Conservation (phyloP, 2,329 filamentous ascomycete species). For the Blastomyces parvus region DNA sequence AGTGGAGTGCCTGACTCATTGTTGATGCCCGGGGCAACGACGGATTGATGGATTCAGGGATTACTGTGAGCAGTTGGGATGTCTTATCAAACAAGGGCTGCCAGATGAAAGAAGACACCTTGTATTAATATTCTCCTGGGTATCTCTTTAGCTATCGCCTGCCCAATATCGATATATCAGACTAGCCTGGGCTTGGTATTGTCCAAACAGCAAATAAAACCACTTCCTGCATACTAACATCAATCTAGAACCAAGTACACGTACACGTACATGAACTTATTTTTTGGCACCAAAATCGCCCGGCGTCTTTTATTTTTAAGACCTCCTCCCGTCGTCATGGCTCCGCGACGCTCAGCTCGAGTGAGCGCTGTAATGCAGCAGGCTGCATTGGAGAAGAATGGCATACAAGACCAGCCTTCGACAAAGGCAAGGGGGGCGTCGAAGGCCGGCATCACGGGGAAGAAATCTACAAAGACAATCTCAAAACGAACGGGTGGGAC, state of each 20-base stretch:
- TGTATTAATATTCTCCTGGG: too few species aligned
- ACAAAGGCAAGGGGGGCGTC: conserved; percentile 9
- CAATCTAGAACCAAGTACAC: background rate
- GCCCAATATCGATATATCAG: too few species aligned
- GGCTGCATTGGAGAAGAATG: conserved; percentile 18
- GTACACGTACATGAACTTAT: background rate
- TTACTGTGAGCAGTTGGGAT: too few species aligned
- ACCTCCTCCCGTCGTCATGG: conserved; percentile 31
- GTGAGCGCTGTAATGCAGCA: conserved; percentile 28
- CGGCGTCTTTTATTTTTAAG: background rate
- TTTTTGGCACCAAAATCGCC: background rate
- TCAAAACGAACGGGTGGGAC: conserved; percentile 14
- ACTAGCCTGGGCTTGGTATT: background rate
- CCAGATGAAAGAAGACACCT: too few species aligned
- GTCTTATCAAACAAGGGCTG: too few species aligned
- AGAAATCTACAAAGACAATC: conserved; percentile 14
- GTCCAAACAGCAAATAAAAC: background rate
- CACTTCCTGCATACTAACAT: background rate
- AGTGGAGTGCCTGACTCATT: too few species aligned
- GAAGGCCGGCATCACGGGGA: background rate
- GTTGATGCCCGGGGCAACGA: too few species aligned
- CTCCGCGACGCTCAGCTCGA: conserved; percentile 44
- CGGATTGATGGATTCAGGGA: too few species aligned
- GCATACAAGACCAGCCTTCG: conserved; percentile 15
- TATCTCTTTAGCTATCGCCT: too few species aligned